Conservation (phyloP, 176 grass and related monocot genomes). For the Zoysia japonica region DNA sequence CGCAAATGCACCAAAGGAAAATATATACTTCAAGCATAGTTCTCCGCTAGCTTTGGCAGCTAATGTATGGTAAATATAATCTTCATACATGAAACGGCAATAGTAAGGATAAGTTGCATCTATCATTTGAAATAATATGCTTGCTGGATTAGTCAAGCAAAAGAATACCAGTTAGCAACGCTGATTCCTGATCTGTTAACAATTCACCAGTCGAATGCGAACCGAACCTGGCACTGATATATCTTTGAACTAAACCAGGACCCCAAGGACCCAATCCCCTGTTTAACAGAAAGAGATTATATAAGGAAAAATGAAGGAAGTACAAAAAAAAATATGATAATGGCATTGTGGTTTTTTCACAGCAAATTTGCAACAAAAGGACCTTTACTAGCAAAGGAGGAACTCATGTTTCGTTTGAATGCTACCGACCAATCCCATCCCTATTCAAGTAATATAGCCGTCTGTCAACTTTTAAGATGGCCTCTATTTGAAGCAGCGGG, state of each 20-base stretch:
- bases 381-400: neutral
- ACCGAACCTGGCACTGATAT: slow-evolving; percentile 85
- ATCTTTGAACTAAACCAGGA: slow-evolving; percentile 75
- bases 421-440: neutral
- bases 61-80: slow-evolving; percentile 98
- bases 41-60: slow-evolving; percentile 98
- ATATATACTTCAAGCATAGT: slow-evolving; percentile 87
- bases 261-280: slow-evolving; percentile 99
- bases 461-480: neutral
- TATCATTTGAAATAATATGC: neutral
- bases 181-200: slow-evolving; percentile 71
- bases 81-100: slow-evolving; percentile 50
- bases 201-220: slow-evolving; percentile 64
- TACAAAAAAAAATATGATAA: neutral
- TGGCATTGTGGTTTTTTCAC: neutral
- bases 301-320: slow-evolving; percentile 8
- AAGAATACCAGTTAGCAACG: slow-evolving; percentile 70
- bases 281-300: slow-evolving; percentile 36
- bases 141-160: neutral
- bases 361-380: slow-evolving; percentile 17
- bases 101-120: slow-evolving; percentile 26
- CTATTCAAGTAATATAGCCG: neutral
- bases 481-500: neutral
- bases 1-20: slow-evolving; percentile 92
- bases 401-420: neutral